A percentile compares a stretch with the other conserved stretches of the same genome.
These are phyloP conservation scores for Sorghum bicolor DNA, from an alignment of 176 grass and related monocot species.

Conservation along the genomic window Sorghum_bicolor_NCBIv3 NC_012873.2:57032501-57033000, in stretches of 20 bases:
- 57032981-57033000: background rate
- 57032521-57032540: background rate
- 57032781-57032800: background rate
- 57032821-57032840: background rate
- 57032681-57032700: background rate
- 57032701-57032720: background rate
- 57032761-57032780: background rate
- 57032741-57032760: background rate
- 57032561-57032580: background rate
- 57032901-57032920: background rate
- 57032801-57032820: background rate
- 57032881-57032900: slow-evolving; percentile 5
- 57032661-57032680: background rate
- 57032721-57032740: background rate
- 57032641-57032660: background rate
- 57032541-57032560: background rate
- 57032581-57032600: background rate
- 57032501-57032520: too few relatives aligned
- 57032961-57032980: background rate
- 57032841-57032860: background rate
- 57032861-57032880: background rate
- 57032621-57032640: background rate
- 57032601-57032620: background rate
- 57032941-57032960: background rate
- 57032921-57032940: background rate